phyloP scores from a whole-genome alignment of 371 early-diverging fungal genomes.

The Blakeslea trispora region DNA sequence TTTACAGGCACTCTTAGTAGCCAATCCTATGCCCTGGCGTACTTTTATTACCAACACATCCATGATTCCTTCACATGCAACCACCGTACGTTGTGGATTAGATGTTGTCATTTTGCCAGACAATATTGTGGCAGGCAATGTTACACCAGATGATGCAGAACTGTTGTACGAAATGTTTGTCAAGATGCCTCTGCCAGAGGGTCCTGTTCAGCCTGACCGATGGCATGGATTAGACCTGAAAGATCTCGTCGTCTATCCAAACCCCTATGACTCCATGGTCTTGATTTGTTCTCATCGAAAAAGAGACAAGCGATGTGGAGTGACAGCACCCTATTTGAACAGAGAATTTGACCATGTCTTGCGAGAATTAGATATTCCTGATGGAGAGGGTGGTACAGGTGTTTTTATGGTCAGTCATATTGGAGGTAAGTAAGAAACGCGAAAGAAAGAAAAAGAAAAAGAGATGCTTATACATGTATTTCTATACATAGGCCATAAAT shows the following conservation, averaged over 20 bases:
- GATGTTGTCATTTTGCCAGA: slow-evolving; percentile 59
- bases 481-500: slow-evolving; percentile 66
- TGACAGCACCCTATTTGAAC: slow-evolving; percentile 71
- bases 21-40: slow-evolving; percentile 28
- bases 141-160: slow-evolving; percentile 49
- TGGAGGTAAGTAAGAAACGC: slow-evolving; percentile 64
- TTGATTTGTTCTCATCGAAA: slow-evolving; percentile 80
- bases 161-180: slow-evolving; percentile 52
- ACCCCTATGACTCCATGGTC: slow-evolving; percentile 55
- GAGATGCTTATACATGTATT: not conserved
- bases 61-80: slow-evolving; percentile 29
- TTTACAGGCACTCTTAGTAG: slow-evolving; percentile 25
- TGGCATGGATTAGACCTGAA: slow-evolving; percentile 14
- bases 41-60: slow-evolving; percentile 60
- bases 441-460: not conserved
- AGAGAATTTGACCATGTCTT: slow-evolving; percentile 66
- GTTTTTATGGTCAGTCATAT: slow-evolving; percentile 70
- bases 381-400: slow-evolving; percentile 45
- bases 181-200: slow-evolving; percentile 37
- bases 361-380: slow-evolving; percentile 59
- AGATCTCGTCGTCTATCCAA: slow-evolving; percentile 38
- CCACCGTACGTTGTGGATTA: slow-evolving; percentile 21
- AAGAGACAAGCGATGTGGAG: slow-evolving; percentile 82
- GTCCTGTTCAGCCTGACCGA: slow-evolving; percentile 11
- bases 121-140: slow-evolving; percentile 58